Conservation (phyloP, 495 filamentous ascomycete genomes). For the Friedmanniomyces endolithicus region DNA sequence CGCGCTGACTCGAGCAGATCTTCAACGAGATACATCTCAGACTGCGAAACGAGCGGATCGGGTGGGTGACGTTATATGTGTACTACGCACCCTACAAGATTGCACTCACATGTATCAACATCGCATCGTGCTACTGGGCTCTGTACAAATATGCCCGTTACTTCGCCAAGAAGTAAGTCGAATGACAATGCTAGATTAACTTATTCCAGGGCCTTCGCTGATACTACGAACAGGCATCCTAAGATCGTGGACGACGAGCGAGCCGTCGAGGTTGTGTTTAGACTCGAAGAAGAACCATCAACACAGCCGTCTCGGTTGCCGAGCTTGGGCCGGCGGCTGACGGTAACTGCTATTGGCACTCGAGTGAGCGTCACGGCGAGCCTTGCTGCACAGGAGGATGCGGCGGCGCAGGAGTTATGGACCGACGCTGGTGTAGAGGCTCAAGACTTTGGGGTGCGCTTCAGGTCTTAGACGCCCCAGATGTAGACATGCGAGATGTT, state of each 20-base stretch:
- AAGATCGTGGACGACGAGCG: slow-evolving; percentile 36
- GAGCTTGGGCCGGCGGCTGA: slow-evolving; percentile 4
- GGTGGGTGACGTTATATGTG: slow-evolving; percentile 18
- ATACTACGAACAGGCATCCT: slow-evolving; percentile 24
- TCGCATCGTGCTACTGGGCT: slow-evolving; percentile 34
- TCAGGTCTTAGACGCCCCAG: too few species aligned
- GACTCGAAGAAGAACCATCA: slow-evolving; percentile 19
- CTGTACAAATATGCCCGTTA: slow-evolving; percentile 36
- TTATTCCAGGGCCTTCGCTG: background rate
- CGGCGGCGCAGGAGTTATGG: background rate
- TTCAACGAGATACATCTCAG: slow-evolving; percentile 39
- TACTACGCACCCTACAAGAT: slow-evolving; percentile 37
- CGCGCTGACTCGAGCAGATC: slow-evolving; percentile 15
- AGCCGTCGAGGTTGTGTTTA: slow-evolving; percentile 31
- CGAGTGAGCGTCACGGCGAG: background rate
- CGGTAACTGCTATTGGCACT: slow-evolving; percentile 7
- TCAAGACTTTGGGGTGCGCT: background rate
- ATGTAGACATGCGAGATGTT: too few species aligned
- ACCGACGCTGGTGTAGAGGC: background rate
- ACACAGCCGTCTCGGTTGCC: background rate
- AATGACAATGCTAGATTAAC: background rate
- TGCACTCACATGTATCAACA: slow-evolving; percentile 32
- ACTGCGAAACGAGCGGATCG: slow-evolving; percentile 30
- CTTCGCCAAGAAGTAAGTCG: slow-evolving; percentile 24
- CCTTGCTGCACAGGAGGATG: background rate